phyloP scores from a whole-genome alignment of 31 red algal genomes.

The Odonthalia washingtoniensis region DNA sequence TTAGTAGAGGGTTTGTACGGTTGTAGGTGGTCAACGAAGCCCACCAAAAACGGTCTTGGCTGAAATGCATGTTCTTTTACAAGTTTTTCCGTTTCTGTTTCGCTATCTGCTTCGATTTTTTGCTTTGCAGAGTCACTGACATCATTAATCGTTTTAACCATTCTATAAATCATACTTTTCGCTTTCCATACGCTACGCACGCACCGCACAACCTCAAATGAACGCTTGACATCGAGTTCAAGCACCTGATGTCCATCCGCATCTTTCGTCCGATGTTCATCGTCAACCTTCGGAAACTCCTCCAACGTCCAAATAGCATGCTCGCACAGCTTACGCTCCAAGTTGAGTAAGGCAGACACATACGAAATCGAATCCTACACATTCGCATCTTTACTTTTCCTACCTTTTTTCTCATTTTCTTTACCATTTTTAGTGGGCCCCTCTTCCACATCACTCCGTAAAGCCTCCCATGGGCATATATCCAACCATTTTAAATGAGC shows the following conservation, averaged over 20 bases:
- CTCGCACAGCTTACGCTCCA: conserved; percentile 47
- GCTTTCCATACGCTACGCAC: conserved; percentile 61
- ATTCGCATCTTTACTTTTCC: conserved; percentile 2
- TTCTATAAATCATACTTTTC: conserved; percentile 56
- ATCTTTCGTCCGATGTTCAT: conserved; percentile 7
- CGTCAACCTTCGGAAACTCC: conserved; percentile 39
- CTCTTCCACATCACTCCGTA: neutral
- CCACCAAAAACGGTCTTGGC: conserved; percentile 42
- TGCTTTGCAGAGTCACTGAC: conserved; percentile 23
- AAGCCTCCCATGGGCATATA: conserved; percentile 66
- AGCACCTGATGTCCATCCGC: too few species aligned
- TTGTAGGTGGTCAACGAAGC: neutral
- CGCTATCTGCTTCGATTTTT: neutral
- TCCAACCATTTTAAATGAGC: too few species aligned
- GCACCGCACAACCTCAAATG: conserved; percentile 45
- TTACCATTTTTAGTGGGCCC: too few species aligned
- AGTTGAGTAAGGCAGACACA: conserved; percentile 51
- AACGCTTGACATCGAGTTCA: too few species aligned
- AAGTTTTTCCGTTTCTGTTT: neutral
- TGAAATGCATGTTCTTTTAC: conserved; percentile 2
- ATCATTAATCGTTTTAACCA: conserved; percentile 52
- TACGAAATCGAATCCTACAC: conserved; percentile 43
- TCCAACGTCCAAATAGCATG: conserved; percentile 58
- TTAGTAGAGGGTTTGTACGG: neutral
- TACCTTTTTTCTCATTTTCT: neutral